Conservation (phyloP, 495 filamentous ascomycete genomes). For the Delitschia confertaspora region DNA sequence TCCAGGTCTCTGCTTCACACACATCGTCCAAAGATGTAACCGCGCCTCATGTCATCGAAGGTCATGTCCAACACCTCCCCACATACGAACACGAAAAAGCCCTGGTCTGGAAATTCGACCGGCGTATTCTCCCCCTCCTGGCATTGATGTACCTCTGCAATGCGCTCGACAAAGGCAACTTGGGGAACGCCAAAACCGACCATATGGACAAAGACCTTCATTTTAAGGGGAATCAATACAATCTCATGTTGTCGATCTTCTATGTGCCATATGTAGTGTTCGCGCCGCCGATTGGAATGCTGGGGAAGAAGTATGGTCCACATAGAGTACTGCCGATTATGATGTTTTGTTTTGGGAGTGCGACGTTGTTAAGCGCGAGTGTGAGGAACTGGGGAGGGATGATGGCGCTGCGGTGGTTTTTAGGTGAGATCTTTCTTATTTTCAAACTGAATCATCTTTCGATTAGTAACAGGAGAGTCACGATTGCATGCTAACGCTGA, state of each 20-base stretch:
- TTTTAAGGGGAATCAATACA: slow-evolving; percentile 58
- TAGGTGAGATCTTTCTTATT: slow-evolving; percentile 12
- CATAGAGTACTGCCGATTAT: slow-evolving; percentile 54
- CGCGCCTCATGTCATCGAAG: slow-evolving; percentile 3
- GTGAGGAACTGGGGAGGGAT: slow-evolving; percentile 57
- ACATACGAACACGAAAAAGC: slow-evolving; percentile 26
- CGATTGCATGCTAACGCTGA: background rate
- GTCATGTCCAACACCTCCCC: slow-evolving; percentile 19
- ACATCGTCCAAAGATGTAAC: slow-evolving; percentile 17
- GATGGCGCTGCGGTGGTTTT: slow-evolving; percentile 41
- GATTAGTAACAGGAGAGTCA: background rate
- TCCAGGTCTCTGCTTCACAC: slow-evolving; percentile 17
- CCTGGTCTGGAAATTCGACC: slow-evolving; percentile 34
- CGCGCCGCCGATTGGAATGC: slow-evolving; percentile 56
- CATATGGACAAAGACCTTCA: slow-evolving; percentile 40
- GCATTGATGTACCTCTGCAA: slow-evolving; percentile 40
- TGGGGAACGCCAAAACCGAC: slow-evolving; percentile 59
- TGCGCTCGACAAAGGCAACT: slow-evolving; percentile 34
- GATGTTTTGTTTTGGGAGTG: slow-evolving; percentile 58
- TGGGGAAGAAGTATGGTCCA: slow-evolving; percentile 60
- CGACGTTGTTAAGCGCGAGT: slow-evolving; percentile 48
- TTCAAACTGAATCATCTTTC: no score
- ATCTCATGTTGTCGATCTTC: slow-evolving; percentile 62
- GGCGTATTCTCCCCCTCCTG: slow-evolving; percentile 34
- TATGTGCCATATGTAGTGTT: slow-evolving; percentile 70